phyloP scores from a whole-genome alignment of 2,329 filamentous ascomycete genomes.

The Aphanocladium album region DNA sequence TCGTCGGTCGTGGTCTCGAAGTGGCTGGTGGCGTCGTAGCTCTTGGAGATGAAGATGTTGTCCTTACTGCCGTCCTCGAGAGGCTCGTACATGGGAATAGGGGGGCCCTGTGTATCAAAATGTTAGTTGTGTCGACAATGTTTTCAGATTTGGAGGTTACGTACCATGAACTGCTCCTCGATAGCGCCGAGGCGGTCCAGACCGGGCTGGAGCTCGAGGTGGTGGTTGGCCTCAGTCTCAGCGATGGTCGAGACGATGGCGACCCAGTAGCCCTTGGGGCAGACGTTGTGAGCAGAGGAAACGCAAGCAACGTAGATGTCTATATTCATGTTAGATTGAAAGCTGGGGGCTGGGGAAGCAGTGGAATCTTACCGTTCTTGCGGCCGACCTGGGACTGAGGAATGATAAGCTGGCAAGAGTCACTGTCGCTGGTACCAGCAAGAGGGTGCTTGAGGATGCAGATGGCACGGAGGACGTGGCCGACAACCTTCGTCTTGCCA shows the following conservation, averaged over 20 bases:
- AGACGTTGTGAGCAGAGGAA: conserved; percentile 94
- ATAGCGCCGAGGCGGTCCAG: conserved; percentile 88
- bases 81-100: conserved; percentile 92
- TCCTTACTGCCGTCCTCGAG: conserved; percentile 75
- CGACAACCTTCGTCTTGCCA: conserved; percentile 77
- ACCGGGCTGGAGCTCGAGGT: conserved; percentile 88
- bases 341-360: neutral
- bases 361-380: conserved; percentile 70
- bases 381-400: conserved; percentile 95
- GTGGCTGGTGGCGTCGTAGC: conserved; percentile 95
- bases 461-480: conserved; percentile 91
- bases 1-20: conserved; percentile 92
- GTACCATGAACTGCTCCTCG: conserved; percentile 93
- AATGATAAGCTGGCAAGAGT: conserved; percentile 93
- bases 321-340: conserved; percentile 29
- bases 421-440: conserved; percentile 79
- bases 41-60: conserved; percentile 97
- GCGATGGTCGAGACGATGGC: conserved; percentile 98
- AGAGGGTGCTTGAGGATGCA: conserved; percentile 96
- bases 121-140: neutral
- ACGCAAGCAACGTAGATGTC: conserved; percentile 97
- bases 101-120: conserved; percentile 53
- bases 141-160: conserved; percentile 15
- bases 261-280: conserved; percentile 98
- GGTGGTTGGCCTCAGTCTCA: conserved; percentile 86